Evolutionary conservation across 768 basidiomycete species (phyloP).

Genomic region (Exidia glandulosa): DNA sequence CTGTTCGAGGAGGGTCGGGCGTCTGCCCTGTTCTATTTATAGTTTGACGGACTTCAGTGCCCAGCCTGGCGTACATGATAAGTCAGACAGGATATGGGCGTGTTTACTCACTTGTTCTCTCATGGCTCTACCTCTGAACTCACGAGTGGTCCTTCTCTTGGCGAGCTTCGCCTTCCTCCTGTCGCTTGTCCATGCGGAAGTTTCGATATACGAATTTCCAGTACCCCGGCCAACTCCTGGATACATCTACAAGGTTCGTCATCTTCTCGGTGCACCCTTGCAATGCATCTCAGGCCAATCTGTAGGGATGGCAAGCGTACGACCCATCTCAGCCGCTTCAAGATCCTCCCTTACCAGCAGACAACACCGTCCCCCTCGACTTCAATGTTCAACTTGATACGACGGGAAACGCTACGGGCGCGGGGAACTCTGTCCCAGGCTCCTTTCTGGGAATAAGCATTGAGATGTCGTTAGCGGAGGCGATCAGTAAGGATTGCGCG

Average conservation of each 20-base stretch:
- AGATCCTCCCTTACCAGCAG: neutral
- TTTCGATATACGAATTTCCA: neutral
- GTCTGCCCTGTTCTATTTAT: too few species aligned
- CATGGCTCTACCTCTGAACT: too few species aligned
- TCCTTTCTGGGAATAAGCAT: slow-evolving; percentile 50
- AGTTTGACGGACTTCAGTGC: too few species aligned
- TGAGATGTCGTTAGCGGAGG: slow-evolving; percentile 51
- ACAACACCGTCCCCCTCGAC: neutral
- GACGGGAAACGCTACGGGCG: neutral
- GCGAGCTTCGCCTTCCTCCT: too few species aligned
- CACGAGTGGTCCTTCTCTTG: too few species aligned
- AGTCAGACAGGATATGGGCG: too few species aligned
- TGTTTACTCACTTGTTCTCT: too few species aligned
- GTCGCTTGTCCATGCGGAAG: neutral
- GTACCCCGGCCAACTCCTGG: neutral
- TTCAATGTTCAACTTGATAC: neutral
- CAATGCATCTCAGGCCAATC: neutral
- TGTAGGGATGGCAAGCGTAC: neutral
- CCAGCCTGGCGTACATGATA: too few species aligned
- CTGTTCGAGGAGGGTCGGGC: too few species aligned
- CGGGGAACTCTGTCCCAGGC: slow-evolving; percentile 31
- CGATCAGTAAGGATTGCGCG: slow-evolving; percentile 25
- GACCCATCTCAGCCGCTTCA: neutral
- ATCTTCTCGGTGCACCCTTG: neutral
- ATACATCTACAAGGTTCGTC: neutral